These are phyloP conservation scores for Phytophthora sp. DNA, from an alignment of 352 stramenopile species.

Conservation along the genomic window DNA sequence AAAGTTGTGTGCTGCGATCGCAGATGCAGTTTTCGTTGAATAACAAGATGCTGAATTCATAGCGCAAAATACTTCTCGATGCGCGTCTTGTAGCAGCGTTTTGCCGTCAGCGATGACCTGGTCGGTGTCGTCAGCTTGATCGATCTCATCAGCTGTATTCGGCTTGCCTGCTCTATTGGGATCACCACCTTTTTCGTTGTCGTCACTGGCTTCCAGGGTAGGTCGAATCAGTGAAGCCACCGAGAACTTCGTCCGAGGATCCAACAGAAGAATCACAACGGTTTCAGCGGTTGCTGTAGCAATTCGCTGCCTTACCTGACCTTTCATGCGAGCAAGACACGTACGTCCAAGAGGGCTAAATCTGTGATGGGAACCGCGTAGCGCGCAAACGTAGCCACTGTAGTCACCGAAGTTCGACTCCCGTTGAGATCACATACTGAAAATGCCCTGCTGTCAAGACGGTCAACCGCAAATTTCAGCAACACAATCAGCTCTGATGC, in stretches of 20 bases:
- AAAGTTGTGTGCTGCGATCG: neutral
- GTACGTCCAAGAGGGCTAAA: neutral
- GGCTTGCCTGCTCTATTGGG: no score
- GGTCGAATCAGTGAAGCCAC: neutral
- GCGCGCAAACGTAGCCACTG: neutral
- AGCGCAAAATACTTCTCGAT: conserved; percentile 2
- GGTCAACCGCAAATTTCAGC: neutral
- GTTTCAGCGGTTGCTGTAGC: neutral
- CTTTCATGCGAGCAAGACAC: neutral
- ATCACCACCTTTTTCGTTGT: neutral
- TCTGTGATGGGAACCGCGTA: neutral
- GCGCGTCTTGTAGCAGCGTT: neutral
- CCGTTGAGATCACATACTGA: neutral
- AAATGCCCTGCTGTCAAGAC: neutral
- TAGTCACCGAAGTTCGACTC: neutral
- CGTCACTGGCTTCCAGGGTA: no score
- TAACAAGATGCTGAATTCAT: neutral
- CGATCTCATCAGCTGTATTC: neutral
- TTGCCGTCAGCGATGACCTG: neutral
- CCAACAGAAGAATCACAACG: neutral
- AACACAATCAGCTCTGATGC: conserved; percentile 13
- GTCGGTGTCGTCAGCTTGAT: neutral
- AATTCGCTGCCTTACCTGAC: neutral
- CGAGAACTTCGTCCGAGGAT: conserved; percentile 2
- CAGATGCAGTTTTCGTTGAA: neutral